Conservation (phyloP, 208 protist species). For the Wallacemonas collosoma region DNA sequence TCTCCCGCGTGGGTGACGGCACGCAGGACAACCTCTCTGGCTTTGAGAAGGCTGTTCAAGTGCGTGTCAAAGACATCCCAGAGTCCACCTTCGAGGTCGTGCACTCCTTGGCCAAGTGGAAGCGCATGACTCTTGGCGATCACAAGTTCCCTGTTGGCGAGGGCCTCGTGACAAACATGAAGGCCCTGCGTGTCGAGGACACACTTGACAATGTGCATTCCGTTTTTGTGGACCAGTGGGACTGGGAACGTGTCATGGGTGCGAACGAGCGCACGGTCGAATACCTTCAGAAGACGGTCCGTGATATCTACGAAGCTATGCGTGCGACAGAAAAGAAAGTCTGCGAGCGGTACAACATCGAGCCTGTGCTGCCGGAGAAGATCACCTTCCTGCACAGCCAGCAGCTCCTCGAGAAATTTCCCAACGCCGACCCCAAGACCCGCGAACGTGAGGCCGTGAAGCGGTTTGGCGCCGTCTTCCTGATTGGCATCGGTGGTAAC, state of each 20-base stretch:
- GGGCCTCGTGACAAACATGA: constrained; percentile 89
- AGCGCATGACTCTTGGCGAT: constrained; percentile 80
- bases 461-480: constrained; percentile 88
- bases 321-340: constrained; percentile 66
- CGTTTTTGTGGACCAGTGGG: constrained; percentile 93
- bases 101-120: constrained; percentile 94
- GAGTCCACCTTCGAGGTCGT: constrained; percentile 83
- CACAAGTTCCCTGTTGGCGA: constrained; percentile 76
- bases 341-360: constrained; percentile 46
- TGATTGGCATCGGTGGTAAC: constrained; percentile 87
- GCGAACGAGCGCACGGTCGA: constrained; percentile 59
- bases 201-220: constrained; percentile 89
- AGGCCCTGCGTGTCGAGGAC: constrained; percentile 87
- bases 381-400: constrained; percentile 88
- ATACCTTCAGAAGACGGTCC: constrained; percentile 72
- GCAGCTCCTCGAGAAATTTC: constrained; percentile 81
- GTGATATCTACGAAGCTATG: constrained; percentile 72
- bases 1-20: constrained; percentile 78
- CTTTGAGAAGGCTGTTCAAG: constrained; percentile 85
- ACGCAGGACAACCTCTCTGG: constrained; percentile 92
- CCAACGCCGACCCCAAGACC: constrained; percentile 77
- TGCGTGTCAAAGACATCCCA: constrained; percentile 81
- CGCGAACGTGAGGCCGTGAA: constrained; percentile 75
- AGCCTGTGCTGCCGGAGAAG: constrained; percentile 65
- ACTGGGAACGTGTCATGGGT: constrained; percentile 90